Evolutionary conservation across 1,284 basidiomycete genomes (phyloP).

Genomic region (Trametes pubescens): DNA sequence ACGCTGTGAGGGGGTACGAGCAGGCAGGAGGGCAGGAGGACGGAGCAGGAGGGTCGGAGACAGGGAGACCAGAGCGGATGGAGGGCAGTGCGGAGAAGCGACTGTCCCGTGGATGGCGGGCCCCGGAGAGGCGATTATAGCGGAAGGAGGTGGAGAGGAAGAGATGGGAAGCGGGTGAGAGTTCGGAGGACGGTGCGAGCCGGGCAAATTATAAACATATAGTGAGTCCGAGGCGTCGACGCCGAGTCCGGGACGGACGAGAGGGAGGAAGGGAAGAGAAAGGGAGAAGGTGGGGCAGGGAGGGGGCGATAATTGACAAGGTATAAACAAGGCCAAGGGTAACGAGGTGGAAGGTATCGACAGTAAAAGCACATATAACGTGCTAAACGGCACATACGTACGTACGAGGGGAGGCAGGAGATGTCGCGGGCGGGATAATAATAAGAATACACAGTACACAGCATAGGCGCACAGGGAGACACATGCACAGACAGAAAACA

Average conservation of each 20-base stretch:
- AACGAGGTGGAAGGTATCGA: constrained; percentile 33
- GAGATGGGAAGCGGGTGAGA: background rate
- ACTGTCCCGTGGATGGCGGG: background rate
- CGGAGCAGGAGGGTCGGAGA: background rate
- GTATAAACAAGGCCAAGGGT: constrained; percentile 32
- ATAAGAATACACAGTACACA: constrained; percentile 31
- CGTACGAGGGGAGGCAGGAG: constrained; percentile 9
- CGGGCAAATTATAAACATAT: constrained; percentile 28
- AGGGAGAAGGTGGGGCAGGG: background rate
- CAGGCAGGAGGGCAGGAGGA: background rate
- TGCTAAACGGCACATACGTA: constrained; percentile 23
- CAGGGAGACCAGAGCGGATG: background rate
- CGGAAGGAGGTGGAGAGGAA: background rate
- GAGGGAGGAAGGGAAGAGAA: background rate
- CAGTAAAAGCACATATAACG: constrained; percentile 31
- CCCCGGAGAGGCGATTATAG: background rate
- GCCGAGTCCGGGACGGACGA: constrained; percentile 2
- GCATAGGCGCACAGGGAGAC: constrained; percentile 28
- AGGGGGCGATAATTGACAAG: constrained; percentile 19
- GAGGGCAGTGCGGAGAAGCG: background rate
- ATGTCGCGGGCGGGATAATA: constrained; percentile 18
- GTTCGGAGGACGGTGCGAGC: constrained; percentile 9
- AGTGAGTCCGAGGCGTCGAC: constrained; percentile 26
- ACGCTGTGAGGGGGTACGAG: background rate
- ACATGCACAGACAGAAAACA: constrained; percentile 21